A percentile compares a stretch with the other conserved stretches of the same genome.
phyloP scores from a whole-genome alignment of 2,329 filamentous ascomycete species.

The Anthostomella pinea region DNA sequence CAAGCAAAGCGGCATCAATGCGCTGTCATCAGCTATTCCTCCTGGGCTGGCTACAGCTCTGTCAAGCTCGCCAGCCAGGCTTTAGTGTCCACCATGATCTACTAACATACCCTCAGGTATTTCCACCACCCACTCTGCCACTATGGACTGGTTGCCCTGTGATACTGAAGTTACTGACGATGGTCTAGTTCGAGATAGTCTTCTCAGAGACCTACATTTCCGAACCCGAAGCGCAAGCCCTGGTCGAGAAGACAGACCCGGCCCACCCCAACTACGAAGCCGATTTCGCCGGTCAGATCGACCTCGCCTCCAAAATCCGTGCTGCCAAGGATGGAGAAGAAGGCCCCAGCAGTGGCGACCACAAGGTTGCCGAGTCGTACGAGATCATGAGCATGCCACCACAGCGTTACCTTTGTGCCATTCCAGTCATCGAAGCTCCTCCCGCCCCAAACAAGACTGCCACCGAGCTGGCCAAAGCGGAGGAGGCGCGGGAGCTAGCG shows the following conservation, averaged over 20 bases:
- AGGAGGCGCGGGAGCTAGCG: slow-evolving; percentile 76
- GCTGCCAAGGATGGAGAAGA: slow-evolving; percentile 27
- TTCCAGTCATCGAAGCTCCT: slow-evolving; percentile 65
- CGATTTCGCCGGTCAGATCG: slow-evolving; percentile 29
- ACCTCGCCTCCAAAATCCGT: slow-evolving; percentile 21
- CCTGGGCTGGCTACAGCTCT: slow-evolving; percentile 39
- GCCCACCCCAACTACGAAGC: slow-evolving; percentile 36
- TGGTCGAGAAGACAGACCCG: slow-evolving; percentile 50
- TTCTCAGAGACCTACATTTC: slow-evolving; percentile 72
- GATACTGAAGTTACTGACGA: slow-evolving; percentile 1
- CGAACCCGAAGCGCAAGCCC: slow-evolving; percentile 63
- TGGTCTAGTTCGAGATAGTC: slow-evolving; percentile 69
- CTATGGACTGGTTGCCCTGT: too few species aligned
- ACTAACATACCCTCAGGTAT: slow-evolving; percentile 80
- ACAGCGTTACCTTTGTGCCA: slow-evolving; percentile 77
- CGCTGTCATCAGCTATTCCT: slow-evolving; percentile 46
- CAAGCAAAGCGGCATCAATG: slow-evolving; percentile 45
- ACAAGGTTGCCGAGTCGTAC: slow-evolving; percentile 50
- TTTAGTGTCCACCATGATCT: slow-evolving; percentile 91
- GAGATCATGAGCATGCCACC: slow-evolving; percentile 72
- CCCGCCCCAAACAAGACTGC: slow-evolving; percentile 61
- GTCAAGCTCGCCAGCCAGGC: slow-evolving; percentile 47
- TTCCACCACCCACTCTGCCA: slow-evolving; percentile 17
- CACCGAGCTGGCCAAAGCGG: slow-evolving; percentile 64
- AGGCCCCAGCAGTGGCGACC: slow-evolving; percentile 30